phyloP scores from a whole-genome alignment of 2,329 filamentous ascomycete species.

The Alternaria incomplexa region DNA sequence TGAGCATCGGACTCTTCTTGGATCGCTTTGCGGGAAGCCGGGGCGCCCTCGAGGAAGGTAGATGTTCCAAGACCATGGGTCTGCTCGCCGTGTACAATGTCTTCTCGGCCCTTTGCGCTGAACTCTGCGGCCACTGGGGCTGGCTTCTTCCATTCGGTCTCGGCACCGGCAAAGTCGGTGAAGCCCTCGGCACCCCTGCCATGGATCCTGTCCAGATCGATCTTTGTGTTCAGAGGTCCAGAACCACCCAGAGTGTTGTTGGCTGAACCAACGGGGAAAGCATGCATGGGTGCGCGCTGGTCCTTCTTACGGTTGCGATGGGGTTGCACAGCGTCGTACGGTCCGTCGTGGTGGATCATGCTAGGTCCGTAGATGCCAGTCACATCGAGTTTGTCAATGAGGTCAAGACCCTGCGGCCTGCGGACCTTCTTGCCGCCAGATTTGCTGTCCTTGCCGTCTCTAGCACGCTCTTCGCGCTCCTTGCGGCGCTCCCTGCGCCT shows the following conservation, averaged over 20 bases:
- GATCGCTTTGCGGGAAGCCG: conserved; percentile 80
- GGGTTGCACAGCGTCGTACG: conserved; percentile 95
- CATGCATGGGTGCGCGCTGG: conserved; percentile 89
- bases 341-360: conserved; percentile 95
- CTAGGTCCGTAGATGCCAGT: conserved; percentile 95
- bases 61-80: conserved; percentile 86
- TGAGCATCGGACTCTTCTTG: conserved; percentile 72
- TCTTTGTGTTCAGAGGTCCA: conserved; percentile 79
- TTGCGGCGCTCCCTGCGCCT: conserved; percentile 57
- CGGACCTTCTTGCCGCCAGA: conserved; percentile 34
- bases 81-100: conserved; percentile 83
- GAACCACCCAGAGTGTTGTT: conserved; percentile 92
- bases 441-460: conserved; percentile 33
- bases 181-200: conserved; percentile 87
- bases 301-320: conserved; percentile 87
- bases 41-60: conserved; percentile 93
- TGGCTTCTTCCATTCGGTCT: conserved; percentile 48
- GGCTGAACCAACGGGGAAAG: conserved; percentile 88
- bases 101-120: conserved; percentile 55
- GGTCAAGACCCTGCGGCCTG: conserved; percentile 68
- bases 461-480: conserved; percentile 56
- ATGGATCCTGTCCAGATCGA: conserved; percentile 88
- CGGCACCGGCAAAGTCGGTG: conserved; percentile 68
- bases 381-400: conserved; percentile 96
- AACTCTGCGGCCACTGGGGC: conserved; percentile 31